These are phyloP conservation scores for Teunomyces cretensis DNA, from an alignment of 805 yeast species.

Conservation along the genomic window DNA sequence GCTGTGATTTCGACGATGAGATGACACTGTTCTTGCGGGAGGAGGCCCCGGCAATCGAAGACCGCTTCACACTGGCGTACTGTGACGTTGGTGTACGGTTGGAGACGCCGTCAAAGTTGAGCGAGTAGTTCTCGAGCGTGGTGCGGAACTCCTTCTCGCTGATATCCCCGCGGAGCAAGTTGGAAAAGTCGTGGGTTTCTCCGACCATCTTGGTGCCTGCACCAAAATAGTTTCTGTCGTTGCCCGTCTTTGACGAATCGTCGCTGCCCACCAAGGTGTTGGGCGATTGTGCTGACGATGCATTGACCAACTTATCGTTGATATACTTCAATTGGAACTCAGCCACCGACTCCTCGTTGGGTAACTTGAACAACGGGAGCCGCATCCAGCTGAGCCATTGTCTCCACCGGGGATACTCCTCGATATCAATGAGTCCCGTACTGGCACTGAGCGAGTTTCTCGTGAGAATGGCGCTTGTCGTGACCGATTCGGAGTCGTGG, in stretches of 20 bases:
- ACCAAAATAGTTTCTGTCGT: background rate
- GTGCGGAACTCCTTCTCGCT: slow-evolving; percentile 28
- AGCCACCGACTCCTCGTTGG: slow-evolving; percentile 34
- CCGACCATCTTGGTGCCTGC: slow-evolving; percentile 8
- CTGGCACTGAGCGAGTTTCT: slow-evolving; percentile 28
- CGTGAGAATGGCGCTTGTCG: slow-evolving; percentile 24
- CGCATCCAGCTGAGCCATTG: slow-evolving; percentile 28
- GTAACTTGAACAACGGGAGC: slow-evolving; percentile 48
- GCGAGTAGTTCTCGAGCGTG: slow-evolving; percentile 29
- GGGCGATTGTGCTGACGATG: background rate
- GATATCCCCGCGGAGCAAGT: slow-evolving; percentile 30
- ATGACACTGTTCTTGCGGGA: slow-evolving; percentile 8
- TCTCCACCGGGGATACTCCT: slow-evolving; percentile 41
- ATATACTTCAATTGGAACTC: slow-evolving; percentile 17
- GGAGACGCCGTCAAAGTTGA: slow-evolving; percentile 16
- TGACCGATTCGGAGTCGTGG: slow-evolving; percentile 18
- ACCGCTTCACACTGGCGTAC: background rate
- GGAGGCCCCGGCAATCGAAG: slow-evolving; percentile 8
- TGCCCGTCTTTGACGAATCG: background rate
- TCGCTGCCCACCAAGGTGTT: slow-evolving; percentile 1
- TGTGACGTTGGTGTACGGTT: background rate
- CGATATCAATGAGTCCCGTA: slow-evolving; percentile 25
- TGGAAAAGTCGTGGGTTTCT: slow-evolving; percentile 36
- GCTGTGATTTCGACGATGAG: slow-evolving; percentile 11
- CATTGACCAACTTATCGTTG: slow-evolving; percentile 5